These are phyloP conservation scores for Leishmania aethiopica DNA, from an alignment of 208 protist species.

Conservation along the genomic window DNA sequence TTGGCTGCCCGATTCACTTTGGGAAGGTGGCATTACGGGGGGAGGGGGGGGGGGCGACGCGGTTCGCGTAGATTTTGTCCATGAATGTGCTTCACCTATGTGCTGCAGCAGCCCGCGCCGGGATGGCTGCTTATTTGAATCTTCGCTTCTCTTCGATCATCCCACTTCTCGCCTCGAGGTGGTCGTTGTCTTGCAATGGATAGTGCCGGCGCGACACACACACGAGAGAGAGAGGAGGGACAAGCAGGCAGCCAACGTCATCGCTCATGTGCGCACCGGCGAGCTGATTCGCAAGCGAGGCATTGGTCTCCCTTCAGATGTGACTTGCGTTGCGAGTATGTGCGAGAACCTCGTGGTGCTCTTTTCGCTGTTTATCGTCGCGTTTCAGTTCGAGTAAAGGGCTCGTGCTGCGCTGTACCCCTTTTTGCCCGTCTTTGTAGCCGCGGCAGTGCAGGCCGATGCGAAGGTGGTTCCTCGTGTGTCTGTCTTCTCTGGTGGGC, in stretches of 20 bases:
- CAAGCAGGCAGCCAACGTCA: not conserved
- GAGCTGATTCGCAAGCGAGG: not conserved
- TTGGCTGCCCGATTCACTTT: not conserved
- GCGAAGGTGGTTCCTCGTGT: not conserved
- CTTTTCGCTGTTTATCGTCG: no score
- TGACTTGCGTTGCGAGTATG: not conserved
- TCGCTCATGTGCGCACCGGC: not conserved
- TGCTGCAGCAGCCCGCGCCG: not conserved
- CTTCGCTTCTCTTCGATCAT: not conserved
- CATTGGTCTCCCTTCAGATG: not conserved
- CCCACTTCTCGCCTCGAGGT: not conserved
- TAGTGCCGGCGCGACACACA: not conserved
- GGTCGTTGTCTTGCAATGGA: not conserved
- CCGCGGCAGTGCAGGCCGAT: not conserved
- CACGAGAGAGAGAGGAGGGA: not conserved
- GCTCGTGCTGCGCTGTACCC: no score
- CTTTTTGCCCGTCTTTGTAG: not conserved
- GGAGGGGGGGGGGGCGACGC: no score
- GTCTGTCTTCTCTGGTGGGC: no score
- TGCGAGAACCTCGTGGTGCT: no score
- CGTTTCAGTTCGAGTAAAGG: no score
- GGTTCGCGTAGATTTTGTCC: not conserved
- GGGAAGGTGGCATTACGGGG: not conserved
- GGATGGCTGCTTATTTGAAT: not conserved
- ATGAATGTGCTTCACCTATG: not conserved